phyloP scores from a whole-genome alignment of 2,329 filamentous ascomycete genomes.

The Aureobasidium subglaciale region DNA sequence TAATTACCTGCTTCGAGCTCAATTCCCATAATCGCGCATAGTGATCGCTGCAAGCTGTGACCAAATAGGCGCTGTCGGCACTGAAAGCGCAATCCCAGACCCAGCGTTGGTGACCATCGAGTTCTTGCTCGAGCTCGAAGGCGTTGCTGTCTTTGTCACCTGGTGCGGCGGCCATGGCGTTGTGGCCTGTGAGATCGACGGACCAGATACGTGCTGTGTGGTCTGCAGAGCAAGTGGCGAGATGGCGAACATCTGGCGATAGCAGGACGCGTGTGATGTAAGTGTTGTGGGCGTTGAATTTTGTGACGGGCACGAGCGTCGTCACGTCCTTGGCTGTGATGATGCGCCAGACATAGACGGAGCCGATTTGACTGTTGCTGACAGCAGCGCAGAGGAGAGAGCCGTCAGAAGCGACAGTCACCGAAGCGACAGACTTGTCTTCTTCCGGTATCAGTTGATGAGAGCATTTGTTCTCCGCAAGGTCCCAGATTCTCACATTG shows the following conservation, averaged over 20 bases:
- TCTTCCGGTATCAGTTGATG: slow-evolving; percentile 96
- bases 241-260: slow-evolving; percentile 86
- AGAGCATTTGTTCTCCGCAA: slow-evolving; percentile 93
- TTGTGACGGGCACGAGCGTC: slow-evolving; percentile 76
- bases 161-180: slow-evolving; percentile 7
- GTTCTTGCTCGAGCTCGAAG: slow-evolving; percentile 76
- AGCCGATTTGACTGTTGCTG: slow-evolving; percentile 82
- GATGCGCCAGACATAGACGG: slow-evolving; percentile 95
- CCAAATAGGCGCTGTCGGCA: slow-evolving; percentile 84
- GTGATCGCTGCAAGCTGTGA: slow-evolving; percentile 89
- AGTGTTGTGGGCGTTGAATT: slow-evolving; percentile 83
- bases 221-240: slow-evolving; percentile 89
- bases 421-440: slow-evolving; percentile 85
- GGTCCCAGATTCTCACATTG: slow-evolving; percentile 90
- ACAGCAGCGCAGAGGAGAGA: slow-evolving; percentile 71
- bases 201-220: slow-evolving; percentile 97
- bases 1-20: slow-evolving; percentile 76
- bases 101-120: slow-evolving; percentile 89
- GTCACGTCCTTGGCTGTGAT: slow-evolving; percentile 76
- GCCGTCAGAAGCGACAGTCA: slow-evolving; percentile 92
- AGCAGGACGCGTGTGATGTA: slow-evolving; percentile 89
- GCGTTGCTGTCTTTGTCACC: slow-evolving; percentile 29
- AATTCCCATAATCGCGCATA: slow-evolving; percentile 91
- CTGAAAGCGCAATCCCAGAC: slow-evolving; percentile 97
- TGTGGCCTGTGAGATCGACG: slow-evolving; percentile 52